Evolutionary conservation across 306 rosid species (phyloP).

Genomic region (Pyrus pyrifolia): DNA sequence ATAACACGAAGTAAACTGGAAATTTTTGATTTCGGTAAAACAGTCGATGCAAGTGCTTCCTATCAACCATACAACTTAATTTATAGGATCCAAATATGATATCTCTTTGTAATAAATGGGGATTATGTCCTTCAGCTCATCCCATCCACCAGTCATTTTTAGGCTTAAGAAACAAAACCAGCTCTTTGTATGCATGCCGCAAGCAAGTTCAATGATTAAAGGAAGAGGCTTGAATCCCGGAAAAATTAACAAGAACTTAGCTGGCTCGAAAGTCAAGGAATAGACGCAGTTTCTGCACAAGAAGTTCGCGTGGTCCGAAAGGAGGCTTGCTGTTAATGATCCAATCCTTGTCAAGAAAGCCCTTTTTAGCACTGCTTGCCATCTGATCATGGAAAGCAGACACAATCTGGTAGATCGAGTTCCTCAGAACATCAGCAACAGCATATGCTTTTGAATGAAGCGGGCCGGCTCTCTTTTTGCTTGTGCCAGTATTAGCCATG

Average conservation of each 20-base stretch:
- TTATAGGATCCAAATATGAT: constrained; percentile 13
- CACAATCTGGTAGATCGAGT: constrained; percentile 69
- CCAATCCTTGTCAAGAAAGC: constrained; percentile 87
- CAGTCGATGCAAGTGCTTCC: constrained; percentile 10
- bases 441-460: constrained; percentile 74
- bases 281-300: constrained; percentile 54
- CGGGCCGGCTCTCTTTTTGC: constrained; percentile 59
- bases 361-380: constrained; percentile 66
- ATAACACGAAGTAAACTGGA: background rate
- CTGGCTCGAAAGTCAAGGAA: constrained; percentile 77
- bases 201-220: constrained; percentile 13
- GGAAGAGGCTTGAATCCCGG: constrained; percentile 8
- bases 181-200: constrained; percentile 8
- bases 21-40: background rate
- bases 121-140: constrained; percentile 23
- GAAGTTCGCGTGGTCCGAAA: constrained; percentile 61
- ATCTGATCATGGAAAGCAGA: constrained; percentile 77
- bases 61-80: constrained; percentile 15
- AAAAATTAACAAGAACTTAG: constrained; percentile 14
- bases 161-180: constrained; percentile 20
- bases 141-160: constrained; percentile 9
- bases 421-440: constrained; percentile 69
- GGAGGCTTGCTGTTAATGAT: constrained; percentile 38
- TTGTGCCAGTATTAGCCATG: constrained; percentile 39
- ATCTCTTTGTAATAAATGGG: constrained; percentile 26